Conservation (phyloP, 129 eudicot genomes). For the Artemisia annua region DNA sequence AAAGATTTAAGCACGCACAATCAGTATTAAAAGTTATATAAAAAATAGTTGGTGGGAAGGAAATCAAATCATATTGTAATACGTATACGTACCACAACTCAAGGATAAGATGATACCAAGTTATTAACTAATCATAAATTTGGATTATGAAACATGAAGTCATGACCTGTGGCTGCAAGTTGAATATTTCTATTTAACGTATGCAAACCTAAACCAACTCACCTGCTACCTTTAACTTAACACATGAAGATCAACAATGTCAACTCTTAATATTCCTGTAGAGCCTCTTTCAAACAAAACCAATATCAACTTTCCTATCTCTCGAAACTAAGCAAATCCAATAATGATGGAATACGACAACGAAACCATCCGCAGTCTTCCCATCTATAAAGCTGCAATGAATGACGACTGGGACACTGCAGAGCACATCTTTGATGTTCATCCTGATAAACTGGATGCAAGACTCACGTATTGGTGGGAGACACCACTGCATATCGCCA, state of each 20-base stretch:
- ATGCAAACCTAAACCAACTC: not conserved
- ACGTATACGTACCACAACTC: not conserved
- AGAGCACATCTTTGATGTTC: slow-evolving; percentile 5
- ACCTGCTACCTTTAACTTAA: slow-evolving; percentile 16
- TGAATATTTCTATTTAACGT: slow-evolving; percentile 5
- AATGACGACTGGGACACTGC: slow-evolving; percentile 30
- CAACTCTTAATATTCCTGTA: slow-evolving; percentile 12
- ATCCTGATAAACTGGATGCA: slow-evolving; percentile 28
- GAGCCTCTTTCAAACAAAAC: not conserved
- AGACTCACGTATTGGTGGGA: slow-evolving; percentile 32
- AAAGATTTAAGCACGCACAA: no score
- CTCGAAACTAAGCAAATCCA: not conserved
- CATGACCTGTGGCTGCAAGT: slow-evolving; percentile 13
- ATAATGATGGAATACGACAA: slow-evolving; percentile 19
- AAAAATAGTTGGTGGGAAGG: no score
- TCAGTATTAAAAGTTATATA: no score
- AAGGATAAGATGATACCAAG: no score
- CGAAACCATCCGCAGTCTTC: slow-evolving; percentile 24
- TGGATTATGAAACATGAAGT: slow-evolving; percentile 4
- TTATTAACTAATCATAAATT: not conserved
- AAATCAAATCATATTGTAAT: not conserved
- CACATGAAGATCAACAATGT: not conserved
- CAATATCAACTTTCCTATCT: slow-evolving; percentile 12
- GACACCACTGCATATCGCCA: slow-evolving; percentile 34
- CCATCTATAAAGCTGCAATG: slow-evolving; percentile 36